Evolutionary conservation across 2,329 filamentous ascomycete genomes (phyloP).

Genomic region (Acephala macrosclerotiorum): DNA sequence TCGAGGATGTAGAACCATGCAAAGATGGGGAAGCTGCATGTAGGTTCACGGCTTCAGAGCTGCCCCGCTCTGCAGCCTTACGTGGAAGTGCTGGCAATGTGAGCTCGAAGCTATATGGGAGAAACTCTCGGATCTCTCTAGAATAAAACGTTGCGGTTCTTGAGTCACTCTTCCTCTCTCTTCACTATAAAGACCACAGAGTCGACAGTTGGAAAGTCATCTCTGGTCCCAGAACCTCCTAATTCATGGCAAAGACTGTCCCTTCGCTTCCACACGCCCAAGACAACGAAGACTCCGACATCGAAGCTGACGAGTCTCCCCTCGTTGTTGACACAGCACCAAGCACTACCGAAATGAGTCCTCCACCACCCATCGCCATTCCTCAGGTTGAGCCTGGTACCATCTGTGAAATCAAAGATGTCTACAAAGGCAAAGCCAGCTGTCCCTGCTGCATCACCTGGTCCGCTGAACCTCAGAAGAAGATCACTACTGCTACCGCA

Average conservation of each 20-base stretch:
- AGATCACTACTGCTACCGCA: conserved; percentile 8
- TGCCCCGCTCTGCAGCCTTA: conserved; percentile 11
- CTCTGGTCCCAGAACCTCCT: neutral
- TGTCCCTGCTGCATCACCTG: conserved; percentile 23
- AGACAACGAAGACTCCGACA: neutral
- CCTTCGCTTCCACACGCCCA: neutral
- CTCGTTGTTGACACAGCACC: neutral
- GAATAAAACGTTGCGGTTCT: neutral
- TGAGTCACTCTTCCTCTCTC: neutral
- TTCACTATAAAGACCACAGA: neutral
- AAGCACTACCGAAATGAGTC: neutral
- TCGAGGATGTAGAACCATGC: conserved; percentile 1
- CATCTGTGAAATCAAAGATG: neutral
- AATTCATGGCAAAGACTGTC: conserved; percentile 2
- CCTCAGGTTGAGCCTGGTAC: neutral
- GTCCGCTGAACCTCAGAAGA: conserved; percentile 20
- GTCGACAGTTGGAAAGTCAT: neutral
- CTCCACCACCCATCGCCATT: neutral
- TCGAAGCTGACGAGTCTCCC: neutral
- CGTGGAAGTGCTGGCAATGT: neutral
- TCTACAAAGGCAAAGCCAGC: conserved; percentile 11
- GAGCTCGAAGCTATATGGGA: conserved; percentile 3
- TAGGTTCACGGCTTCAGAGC: neutral
- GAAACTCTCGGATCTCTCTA: neutral
- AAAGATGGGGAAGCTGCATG: conserved; percentile 4